Base-by-base conservation (phyloP, 306 rosid species). In the Delonix regia region DNA sequence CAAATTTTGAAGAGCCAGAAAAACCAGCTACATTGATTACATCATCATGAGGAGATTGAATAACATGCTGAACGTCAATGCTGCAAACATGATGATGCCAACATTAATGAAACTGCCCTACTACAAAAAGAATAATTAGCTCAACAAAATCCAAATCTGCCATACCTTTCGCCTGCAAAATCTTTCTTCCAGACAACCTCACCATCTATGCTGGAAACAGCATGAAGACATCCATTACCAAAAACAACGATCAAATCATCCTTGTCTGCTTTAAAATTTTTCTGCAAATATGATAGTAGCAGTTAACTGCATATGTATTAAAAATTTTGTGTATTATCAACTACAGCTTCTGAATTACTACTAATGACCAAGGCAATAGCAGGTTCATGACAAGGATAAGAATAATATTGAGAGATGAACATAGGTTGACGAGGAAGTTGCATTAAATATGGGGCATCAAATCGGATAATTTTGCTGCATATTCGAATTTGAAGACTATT, bases 171-270 rank as follows among this genome's bases (percentile, higher is more conserved):
- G 61, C 80, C 81, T 8, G 86, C 73, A 84, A 93, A 77, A 85
- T 93, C 94, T 73, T 85, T 87, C 83, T 57, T 90, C 99, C 98
- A 96, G 65, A 93, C 85, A 84, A 88, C 77, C 72, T 88, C 91
- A 33, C 99, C 99, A 34, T 88, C 92, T 62, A 91, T 82, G 82
- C 93, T 56, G 39, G 99, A 93, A 85, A 96, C 72, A 80, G 94
- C 94, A 87, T 93, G 91, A 74, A 93, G 90, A 83, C 78, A 74
- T 61, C 97, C 94, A 80, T 86, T 86, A 52, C 97, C 81, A 67
- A 76, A 92, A 84, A 86, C 93, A 79, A 93, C 91, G 85, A 96
- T 87, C 84, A 84, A 42, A 47, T 89, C 92, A 74, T 90, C 94
- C 87, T 84, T 91, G 79, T 90, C 89, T 39, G 86, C 88, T 84